Evolutionary conservation across 805 yeast genomes (phyloP), one percentile per base, ranked within the genome.

Genomic region (Candida corydali): DNA sequence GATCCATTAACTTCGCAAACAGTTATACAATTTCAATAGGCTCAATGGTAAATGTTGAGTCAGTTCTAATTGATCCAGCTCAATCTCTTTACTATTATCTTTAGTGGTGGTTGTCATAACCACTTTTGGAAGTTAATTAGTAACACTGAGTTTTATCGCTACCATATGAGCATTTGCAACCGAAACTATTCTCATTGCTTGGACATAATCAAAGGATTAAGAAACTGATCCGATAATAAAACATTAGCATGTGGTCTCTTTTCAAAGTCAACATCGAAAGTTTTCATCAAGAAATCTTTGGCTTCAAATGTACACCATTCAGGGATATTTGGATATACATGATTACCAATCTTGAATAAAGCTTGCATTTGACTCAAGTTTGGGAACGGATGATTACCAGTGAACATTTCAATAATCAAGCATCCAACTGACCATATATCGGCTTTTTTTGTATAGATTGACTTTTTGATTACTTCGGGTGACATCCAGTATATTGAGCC

Each of bases 401-500:
- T 88, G 50, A 86, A 81, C 95, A 93, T 88, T 59, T 93, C 98
- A 23, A 93, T 81, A 10, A 91, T 76, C 17, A 93, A 72, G 57
- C 98, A 93, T 0, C 98, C 98, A 8, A 94, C 82, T 0, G 96
- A 86, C 98, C 98, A 93, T 17, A 93, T 87, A 57, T 93, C 98
- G 0, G 96, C 95, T 58, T 86, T 87, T 26, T 83, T 80, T 1
- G 98, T 91, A 36, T 91, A 86, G 0, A 88, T 86, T 2, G 86
- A 81, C 53, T 89, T 97, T 51, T 88, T 86, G 12, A 93, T 98
- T 7, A 93, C 98, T 56, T 93, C 98, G 0, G 98, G 98, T 0
- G 98, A 98, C 98, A 93, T 93, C 98, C 98, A 93, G 54, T 82
- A 93, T 0, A 91, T 70, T 39, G 96, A 86, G 0, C 98, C 98